phyloP scores from a whole-genome alignment of 2,329 filamentous ascomycete species.

The Lasiodiplodia theobromae region DNA sequence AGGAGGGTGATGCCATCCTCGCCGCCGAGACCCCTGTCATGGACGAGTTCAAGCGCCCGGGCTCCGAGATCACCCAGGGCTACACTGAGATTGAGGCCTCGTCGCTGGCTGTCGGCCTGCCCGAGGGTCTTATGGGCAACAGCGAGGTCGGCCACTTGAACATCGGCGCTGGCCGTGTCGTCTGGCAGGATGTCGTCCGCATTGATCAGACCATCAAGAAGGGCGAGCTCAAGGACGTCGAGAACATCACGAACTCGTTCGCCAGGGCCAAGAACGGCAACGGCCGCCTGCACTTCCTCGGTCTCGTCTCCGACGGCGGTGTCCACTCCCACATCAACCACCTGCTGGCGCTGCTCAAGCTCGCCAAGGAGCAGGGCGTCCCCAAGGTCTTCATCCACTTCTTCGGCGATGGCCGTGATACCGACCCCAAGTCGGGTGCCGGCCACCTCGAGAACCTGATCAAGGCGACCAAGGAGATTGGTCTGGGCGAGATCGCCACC shows the following conservation, averaged over 20 bases:
- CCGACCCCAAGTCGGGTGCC: slow-evolving; percentile 91
- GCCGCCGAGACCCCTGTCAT: slow-evolving; percentile 92
- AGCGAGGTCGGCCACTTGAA: slow-evolving; percentile 98
- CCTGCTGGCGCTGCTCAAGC: slow-evolving; percentile 83
- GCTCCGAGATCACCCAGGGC: slow-evolving; percentile 77
- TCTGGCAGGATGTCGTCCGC: slow-evolving; percentile 94
- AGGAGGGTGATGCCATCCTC: slow-evolving; percentile 93
- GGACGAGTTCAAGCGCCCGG: slow-evolving; percentile 76
- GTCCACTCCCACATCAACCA: slow-evolving; percentile 97
- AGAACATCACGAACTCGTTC: slow-evolving; percentile 80
- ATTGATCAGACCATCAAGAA: slow-evolving; percentile 95
- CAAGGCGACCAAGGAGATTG: slow-evolving; percentile 81
- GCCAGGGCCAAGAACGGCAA: slow-evolving; percentile 83
- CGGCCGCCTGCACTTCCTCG: slow-evolving; percentile 89
- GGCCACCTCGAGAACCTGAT: slow-evolving; percentile 89
- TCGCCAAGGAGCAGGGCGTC: slow-evolving; percentile 86
- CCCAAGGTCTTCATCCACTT: slow-evolving; percentile 98
- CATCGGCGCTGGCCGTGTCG: slow-evolving; percentile 95
- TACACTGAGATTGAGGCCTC: slow-evolving; percentile 95
- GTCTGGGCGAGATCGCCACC: slow-evolving; percentile 85
- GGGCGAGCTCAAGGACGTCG: slow-evolving; percentile 75
- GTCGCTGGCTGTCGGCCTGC: slow-evolving; percentile 91
- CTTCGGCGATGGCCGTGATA: slow-evolving; percentile 97
- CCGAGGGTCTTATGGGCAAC: slow-evolving; percentile 98
- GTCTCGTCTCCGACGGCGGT: slow-evolving; percentile 93